Base-by-base conservation (phyloP, 164 flowering plant species). In the Macadamia tetraphylla region DNA sequence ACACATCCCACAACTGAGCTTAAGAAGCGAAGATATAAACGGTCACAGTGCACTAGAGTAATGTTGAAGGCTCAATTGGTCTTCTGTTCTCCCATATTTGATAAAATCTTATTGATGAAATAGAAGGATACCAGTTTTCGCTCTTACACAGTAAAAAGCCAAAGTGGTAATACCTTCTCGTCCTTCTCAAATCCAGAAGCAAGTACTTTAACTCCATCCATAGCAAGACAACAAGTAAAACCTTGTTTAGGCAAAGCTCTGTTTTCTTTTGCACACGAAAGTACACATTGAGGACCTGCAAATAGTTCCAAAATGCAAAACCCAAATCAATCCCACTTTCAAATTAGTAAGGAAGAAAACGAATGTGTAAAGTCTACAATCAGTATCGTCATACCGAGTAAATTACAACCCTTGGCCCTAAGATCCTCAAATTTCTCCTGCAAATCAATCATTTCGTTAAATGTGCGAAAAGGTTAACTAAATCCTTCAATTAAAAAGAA, bases 341-440 rank as follows among this genome's bases (percentile, higher is more conserved):
- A 23, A 53, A 14, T 14, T 53, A 11, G 17, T 4, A 17, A 53
- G 15, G 6, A 53, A 49, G 53, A 49, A 49, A 10, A 49, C 11
- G 8, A 35, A 23, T 23, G 23, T 23, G 23, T 23, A 23, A 23
- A 23, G 23, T 23, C 23, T 23, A 23, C 23, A 23, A 23, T 23
- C 23, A 23, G 23, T 23, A 23, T 23, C 23, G 23, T 23, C 23
- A 15, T 84, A 86, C 90, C 92, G 8, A 88, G 71, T 80, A 94
- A 78, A 75, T 87, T 85, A 72, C 98, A 94, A 6, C 97, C 95
- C 70, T 92, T 88, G 1, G 83, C 75, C 64, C 82, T 77, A 71
- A 94, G 95, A 79, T 82, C 87, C 67, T 90, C 85, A 43, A 92
- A 90, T 74, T 92, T 94, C 78, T 88, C 98, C 98, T 94, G 83